Percentiles rank a stretch among this genome's conserved stretches.
Evolutionary conservation across 2,329 filamentous ascomycete species (phyloP).

Genomic region (Cladosporium halotolerans): DNA sequence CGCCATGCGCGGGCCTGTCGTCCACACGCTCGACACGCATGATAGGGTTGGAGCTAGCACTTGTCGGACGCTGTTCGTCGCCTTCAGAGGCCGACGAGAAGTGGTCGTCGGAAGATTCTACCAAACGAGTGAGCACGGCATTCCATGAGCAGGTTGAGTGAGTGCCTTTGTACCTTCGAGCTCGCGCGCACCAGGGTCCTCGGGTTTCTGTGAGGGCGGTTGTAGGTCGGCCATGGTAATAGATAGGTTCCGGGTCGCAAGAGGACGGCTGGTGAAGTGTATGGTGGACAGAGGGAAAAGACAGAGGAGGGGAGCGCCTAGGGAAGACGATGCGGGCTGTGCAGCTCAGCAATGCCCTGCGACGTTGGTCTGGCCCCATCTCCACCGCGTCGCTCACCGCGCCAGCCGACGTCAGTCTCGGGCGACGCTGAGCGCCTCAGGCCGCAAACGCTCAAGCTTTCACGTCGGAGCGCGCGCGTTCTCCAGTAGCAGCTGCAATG

Average conservation of each 20-base stretch:
- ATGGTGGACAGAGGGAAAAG: background rate
- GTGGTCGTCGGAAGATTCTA: constrained; percentile 50
- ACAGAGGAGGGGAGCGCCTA: background rate
- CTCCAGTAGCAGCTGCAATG: background rate
- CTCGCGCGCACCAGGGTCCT: constrained; percentile 26
- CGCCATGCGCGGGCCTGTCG: constrained; percentile 51
- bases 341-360: background rate
- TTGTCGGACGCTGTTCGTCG: constrained; percentile 28
- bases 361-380: too few relatives aligned
- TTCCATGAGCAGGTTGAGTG: background rate
- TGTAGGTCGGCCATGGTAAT: constrained; percentile 24
- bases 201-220: constrained; percentile 25
- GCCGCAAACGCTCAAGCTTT: background rate
- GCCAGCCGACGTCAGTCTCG: too few relatives aligned
- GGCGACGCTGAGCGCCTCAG: too few relatives aligned
- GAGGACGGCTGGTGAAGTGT: background rate
- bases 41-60: constrained; percentile 41
- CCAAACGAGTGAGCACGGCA: background rate
- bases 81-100: constrained; percentile 62
- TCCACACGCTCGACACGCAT: constrained; percentile 61
- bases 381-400: too few relatives aligned
- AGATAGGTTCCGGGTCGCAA: background rate
- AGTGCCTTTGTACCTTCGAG: constrained; percentile 13
- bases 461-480: background rate
- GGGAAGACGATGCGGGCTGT: background rate